phyloP scores from a whole-genome alignment of 305 asterid species.

The Salvia sclarea region DNA sequence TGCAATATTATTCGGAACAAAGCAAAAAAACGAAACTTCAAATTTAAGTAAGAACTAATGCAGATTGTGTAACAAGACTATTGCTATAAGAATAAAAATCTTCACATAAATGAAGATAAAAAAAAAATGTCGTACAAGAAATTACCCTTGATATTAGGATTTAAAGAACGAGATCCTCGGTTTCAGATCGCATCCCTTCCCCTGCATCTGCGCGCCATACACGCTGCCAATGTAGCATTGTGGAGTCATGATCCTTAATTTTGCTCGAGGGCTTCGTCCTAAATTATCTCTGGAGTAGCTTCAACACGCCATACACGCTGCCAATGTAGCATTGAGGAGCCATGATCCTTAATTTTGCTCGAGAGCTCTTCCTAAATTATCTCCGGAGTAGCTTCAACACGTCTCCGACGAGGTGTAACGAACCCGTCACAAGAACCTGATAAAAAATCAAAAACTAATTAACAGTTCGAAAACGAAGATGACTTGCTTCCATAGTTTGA shows the following conservation, averaged over 20 bases:
- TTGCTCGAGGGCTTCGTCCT: neutral
- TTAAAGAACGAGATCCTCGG: neutral
- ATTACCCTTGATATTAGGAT: neutral
- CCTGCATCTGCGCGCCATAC: neutral
- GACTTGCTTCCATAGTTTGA: neutral
- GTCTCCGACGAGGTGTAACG: slow-evolving; percentile 88
- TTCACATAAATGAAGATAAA: neutral
- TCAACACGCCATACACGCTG: neutral
- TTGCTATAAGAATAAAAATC: neutral
- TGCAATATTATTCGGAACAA: neutral
- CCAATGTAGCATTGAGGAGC: too few species aligned
- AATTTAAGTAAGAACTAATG: neutral
- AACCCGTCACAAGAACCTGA: slow-evolving; percentile 93
- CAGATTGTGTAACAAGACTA: neutral
- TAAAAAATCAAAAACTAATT: neutral
- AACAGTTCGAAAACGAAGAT: too few species aligned
- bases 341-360: neutral
- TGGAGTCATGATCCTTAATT: neutral
- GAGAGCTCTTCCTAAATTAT: slow-evolving; percentile 27
- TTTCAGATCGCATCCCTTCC: neutral
- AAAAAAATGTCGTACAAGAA: neutral
- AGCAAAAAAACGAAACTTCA: neutral
- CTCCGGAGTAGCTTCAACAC: slow-evolving; percentile 72
- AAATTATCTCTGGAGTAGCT: too few species aligned
- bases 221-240: neutral